phyloP scores from a whole-genome alignment of 1,284 basidiomycete genomes.

The Cryptococcus sp. region DNA sequence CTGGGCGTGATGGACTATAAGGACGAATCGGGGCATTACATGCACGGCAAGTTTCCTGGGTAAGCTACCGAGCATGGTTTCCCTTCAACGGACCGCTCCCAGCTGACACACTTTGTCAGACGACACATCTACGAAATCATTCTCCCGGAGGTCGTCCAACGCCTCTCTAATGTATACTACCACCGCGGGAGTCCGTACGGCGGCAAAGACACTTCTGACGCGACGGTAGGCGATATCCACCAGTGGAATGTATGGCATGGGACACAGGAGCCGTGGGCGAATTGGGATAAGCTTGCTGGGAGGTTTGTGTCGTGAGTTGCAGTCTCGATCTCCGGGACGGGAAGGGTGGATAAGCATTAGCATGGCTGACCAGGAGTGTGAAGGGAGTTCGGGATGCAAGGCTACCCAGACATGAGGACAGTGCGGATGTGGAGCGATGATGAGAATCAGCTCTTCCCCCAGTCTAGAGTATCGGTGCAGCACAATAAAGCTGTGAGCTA shows the following conservation, averaged over 20 bases:
- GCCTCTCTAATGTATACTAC: constrained; percentile 67
- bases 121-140: constrained; percentile 81
- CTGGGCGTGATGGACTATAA: constrained; percentile 72
- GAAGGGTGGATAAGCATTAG: no score
- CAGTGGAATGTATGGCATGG: constrained; percentile 92
- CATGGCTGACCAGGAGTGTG: neutral
- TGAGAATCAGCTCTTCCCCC: constrained; percentile 68
- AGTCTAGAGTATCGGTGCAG: constrained; percentile 73
- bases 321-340: neutral
- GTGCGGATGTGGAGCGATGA: constrained; percentile 74
- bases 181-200: constrained; percentile 83
- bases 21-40: constrained; percentile 73
- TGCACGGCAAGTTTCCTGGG: constrained; percentile 77
- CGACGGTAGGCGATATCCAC: constrained; percentile 75
- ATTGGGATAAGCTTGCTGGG: constrained; percentile 79
- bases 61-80: no score
- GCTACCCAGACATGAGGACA: constrained; percentile 76
- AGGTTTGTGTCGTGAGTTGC: constrained; percentile 74
- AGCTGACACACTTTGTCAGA: constrained; percentile 17
- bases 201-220: constrained; percentile 69
- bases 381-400: constrained; percentile 52
- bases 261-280: constrained; percentile 78
- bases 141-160: constrained; percentile 67
- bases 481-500: constrained; percentile 73
- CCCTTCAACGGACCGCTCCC: neutral